Base-by-base conservation (phyloP, 225 moss, liverwort and hornwort species). In the Pseudoscleropodium purum region DNA sequence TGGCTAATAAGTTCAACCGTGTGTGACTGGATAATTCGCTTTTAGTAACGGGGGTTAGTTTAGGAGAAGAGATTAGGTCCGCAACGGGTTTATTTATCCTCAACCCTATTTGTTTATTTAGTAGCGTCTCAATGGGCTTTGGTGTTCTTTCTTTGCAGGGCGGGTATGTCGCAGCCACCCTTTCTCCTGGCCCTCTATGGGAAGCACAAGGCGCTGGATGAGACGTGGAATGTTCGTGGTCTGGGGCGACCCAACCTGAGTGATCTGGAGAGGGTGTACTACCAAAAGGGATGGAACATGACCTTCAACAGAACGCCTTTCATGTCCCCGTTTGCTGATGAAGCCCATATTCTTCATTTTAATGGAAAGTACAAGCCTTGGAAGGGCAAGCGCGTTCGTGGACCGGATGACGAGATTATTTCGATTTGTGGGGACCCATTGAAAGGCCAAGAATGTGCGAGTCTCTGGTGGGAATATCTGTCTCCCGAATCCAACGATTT, bases 401-500 rank as follows among this genome's bases (percentile, higher is more conserved):
- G 82, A 51, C 47, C 86, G 16, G 79, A 51, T 17, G 92, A 94
- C 54, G 86, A 90, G 31, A 87, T 96, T 64, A 94, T 98, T 60
- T 97, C 98, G 11, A 86, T 97, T 69, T 98, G 98, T 76, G 98
- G 97, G 36, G 89, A 85, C 45, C 84, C 90, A 17, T 47, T 89
- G 72, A 85, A 92, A 73, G 85, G 92, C 27, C 89, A 88, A 49
- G 96, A 98, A 81, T 98, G 98, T 60, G 91, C 94, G 36, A 91
- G 90, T 70, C 89, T 97, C 39, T 98, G 98, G 98, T 98, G 98
- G 98, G 95, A 96, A 57, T 98, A 97, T 81, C 91, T 98, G 56
- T 95, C 95, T 84, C 90, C 94, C 74, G 88, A 68, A 54, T 81
- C 96, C 78, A 91, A 96, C 84, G 92, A 91, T 70, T 92, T 93